Base-by-base conservation (phyloP, 176 grass and related monocot species). In the Pharus latifolius region DNA sequence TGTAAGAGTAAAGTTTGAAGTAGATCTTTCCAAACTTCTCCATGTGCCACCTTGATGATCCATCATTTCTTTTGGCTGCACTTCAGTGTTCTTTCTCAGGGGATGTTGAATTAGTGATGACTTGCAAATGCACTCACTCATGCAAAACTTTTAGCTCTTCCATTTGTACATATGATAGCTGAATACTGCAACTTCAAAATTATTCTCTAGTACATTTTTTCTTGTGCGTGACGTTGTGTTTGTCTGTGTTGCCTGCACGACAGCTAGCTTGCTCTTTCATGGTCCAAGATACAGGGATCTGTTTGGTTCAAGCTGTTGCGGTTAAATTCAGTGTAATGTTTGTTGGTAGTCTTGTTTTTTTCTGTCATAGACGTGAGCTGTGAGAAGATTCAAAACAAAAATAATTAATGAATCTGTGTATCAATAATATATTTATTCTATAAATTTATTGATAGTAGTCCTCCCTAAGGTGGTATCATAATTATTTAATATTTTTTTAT, bases 141-240 rank as follows among this genome's bases (percentile, higher is more conserved):
- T n/a, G n/a, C n/a, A n/a, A n/a, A n/a, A n/a, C n/a, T n/a, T n/a
- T n/a, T n/a, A n/a, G n/a, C n/a, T n/a, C n/a, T n/a, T n/a, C n/a
- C 15, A 14, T 52, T 7, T 82, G 59, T 84, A 59, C 25, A 60
- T 56, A 42, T 50, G 61, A 35, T 63, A 17, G 28, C 40, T 63
- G 22, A 6, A 23, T 35, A 33, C 35, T 18, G 2, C 42, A 27
- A 15, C 30, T 72, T 58, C 25, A 10, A 59, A 17, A 59, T 67
- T 70, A 31, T 27, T 51, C 31, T 57, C 18, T 35, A 37, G 32
- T 68, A 42, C 46, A 15, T n/a, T 28, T 4, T 3, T 9, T 32
- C 29, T 7, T 77, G 33, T 11, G 35, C 35, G 35, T 38, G 2
- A 47, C 35, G 18, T 28, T 0, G 18, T 29, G 5, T 4, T 29